Evolutionary conservation across 768 basidiomycete species (phyloP), one percentile per base, ranked within the genome.

Genomic region (Amanita pallidorosea): DNA sequence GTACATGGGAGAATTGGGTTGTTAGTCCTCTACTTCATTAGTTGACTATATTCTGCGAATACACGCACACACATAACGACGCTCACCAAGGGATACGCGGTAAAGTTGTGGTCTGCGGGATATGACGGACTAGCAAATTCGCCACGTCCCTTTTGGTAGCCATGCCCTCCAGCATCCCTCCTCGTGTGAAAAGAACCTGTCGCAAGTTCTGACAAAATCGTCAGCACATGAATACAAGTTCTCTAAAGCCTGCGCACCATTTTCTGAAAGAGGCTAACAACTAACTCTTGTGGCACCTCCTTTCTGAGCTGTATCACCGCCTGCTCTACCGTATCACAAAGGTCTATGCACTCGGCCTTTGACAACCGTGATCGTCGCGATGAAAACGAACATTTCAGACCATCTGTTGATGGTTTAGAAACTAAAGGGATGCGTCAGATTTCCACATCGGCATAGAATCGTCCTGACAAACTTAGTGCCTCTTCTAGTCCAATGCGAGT

Each of bases 231-330:
- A 52, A 43, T 3, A 17, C 23, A 33, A 13, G 7, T 49, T 7
- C 33, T 5, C 42, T 8, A n/a, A 41, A 11, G 40, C 3, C 38
- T 13, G 31, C 15, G 22, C 49, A 81, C 85, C 62, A 87, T 63
- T 66, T 80, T 84, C 63, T 84, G 84, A 68, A 85, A 85, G 76
- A 83, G 82, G 57, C 70, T 76, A 23, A 85, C 83, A 12, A 85
- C 80, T 8, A 84, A 67, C 55, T 86, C 83, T 59, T 80, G 73
- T 2, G 85, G 82, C 11, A 83, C 79, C 54, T 83, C 81, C 60
- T 82, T 79, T 33, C 81, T 71, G 49, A 87, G 68, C 53, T 83
- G 79, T 45, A 85, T 67, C 1, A 81, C 65, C 0, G 80, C 72
- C 40, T 76, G 68, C 56, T 76, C 73, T 11, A 75, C 60, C 25